phyloP scores from a whole-genome alignment of 805 yeast genomes.

The Candida anglica region DNA sequence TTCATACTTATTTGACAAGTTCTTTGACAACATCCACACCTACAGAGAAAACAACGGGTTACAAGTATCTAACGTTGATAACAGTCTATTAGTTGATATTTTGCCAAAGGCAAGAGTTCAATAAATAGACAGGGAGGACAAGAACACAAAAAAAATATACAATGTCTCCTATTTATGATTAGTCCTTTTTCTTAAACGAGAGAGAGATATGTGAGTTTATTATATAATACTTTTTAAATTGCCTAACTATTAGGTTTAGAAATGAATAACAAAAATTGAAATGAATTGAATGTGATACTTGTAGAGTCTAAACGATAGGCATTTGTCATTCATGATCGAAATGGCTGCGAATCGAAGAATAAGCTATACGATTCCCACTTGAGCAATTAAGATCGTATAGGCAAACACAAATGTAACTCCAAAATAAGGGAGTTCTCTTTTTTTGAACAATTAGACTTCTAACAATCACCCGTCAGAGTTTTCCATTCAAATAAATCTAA shows the following conservation, averaged over 20 bases:
- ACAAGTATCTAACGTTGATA: constrained; percentile 41
- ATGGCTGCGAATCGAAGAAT: constrained; percentile 2
- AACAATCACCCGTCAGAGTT: no score
- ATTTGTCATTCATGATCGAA: not conserved
- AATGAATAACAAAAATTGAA: no score
- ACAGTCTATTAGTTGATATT: constrained; percentile 54
- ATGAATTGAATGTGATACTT: not conserved
- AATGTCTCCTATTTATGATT: no score
- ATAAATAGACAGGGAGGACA: constrained; percentile 11
- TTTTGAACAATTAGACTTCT: no score
- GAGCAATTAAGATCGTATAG: no score
- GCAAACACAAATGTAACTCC: constrained; percentile 1
- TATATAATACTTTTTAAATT: no score
- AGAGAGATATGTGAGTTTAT: no score
- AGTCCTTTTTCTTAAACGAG: no score
- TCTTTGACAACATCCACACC: constrained; percentile 62
- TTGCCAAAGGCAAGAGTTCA: constrained; percentile 62
- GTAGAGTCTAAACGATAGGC: not conserved
- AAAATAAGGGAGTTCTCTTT: not conserved
- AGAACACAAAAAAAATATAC: no score
- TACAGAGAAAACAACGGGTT: constrained; percentile 41
- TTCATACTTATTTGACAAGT: constrained; percentile 84
- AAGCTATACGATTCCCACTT: no score
- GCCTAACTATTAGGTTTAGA: no score
- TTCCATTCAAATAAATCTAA: no score